phyloP scores from a whole-genome alignment of 495 filamentous ascomycete genomes.

The Parathielavia appendiculata region DNA sequence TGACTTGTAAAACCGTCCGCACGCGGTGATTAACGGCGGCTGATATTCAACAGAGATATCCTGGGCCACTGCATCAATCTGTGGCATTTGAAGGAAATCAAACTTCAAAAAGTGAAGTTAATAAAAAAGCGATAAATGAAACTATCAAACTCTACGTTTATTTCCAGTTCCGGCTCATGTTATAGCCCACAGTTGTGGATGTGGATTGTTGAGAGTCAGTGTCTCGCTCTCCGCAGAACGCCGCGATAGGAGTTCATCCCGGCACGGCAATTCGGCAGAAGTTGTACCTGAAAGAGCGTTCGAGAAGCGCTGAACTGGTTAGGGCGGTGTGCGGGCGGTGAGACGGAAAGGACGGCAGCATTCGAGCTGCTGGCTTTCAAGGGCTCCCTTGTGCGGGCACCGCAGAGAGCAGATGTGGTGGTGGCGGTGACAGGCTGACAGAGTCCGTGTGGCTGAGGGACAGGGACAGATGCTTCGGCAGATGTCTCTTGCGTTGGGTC shows the following conservation, averaged over 20 bases:
- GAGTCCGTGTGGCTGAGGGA: neutral
- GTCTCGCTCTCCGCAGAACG: neutral
- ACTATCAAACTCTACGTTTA: neutral
- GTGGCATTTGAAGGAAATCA: neutral
- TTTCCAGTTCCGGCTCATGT: neutral
- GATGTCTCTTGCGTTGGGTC: neutral
- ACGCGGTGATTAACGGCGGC: neutral
- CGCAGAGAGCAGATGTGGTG: no score
- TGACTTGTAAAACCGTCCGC: neutral
- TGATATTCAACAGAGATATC: conserved; percentile 1
- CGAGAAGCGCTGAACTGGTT: neutral
- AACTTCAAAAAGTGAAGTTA: neutral
- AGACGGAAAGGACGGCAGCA: conserved; percentile 5
- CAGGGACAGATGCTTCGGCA: conserved; percentile 2
- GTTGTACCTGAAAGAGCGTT: neutral
- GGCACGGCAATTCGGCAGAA: neutral
- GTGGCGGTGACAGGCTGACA: neutral
- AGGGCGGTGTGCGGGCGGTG: conserved; percentile 7
- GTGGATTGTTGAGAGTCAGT: neutral
- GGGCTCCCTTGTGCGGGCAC: no score
- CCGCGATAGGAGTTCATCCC: neutral
- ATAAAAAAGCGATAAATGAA: neutral
- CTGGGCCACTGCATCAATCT: neutral
- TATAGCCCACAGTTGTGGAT: neutral
- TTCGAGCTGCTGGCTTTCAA: neutral